Evolutionary conservation across 208 protist species (phyloP), one percentile per base, ranked within the genome.

Genomic region (Plasmodiophora brassicae): DNA sequence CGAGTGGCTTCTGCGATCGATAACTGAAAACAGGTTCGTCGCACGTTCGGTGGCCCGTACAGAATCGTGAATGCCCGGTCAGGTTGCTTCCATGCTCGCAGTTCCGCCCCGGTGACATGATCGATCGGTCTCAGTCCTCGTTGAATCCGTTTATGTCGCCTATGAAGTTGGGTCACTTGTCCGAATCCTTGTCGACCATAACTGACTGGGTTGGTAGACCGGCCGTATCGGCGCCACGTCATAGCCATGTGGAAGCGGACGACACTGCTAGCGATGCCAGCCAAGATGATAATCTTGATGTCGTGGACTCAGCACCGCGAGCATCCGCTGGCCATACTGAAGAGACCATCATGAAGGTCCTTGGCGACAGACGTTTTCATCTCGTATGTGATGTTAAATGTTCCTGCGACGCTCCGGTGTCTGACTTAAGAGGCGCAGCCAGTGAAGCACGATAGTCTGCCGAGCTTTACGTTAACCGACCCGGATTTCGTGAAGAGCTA

Each of bases 391-490:
- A 14, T 25, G 14, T 57, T 14, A 57, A 28, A 14, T 57, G 14
- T 14, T 57, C 14, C 25, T 57, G 50, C 50, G 14, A 14, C 14
- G 14, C 50, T 28, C 25, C 25, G 20, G 50, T 28, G 14, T 57
- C 25, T 25, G 50, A 28, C 25, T 57, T 28, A 28, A 57, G 50
- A 25, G 25, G 50, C 25, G 20, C 50, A 57, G 50, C 50, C 50
- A 25, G 14, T 28, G 14, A 57, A 57, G 50, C 14, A 57, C 25
- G 14, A 14, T 28, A 28, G 20, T 28, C 25, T 57, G 50, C 71
- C 71, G 20, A 84, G 45, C 32, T 84, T 60, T 22, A 84, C 71
- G 25, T 84, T 84, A 60, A 84, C 71, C 14, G 38, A 84, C 25
- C 71, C 71, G 20, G 71, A 84, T 60, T 84, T 84, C 25, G 71